These are phyloP conservation scores for Fusarium sororula DNA, from an alignment of 2,329 filamentous ascomycete species.

Conservation along the genomic window DNA sequence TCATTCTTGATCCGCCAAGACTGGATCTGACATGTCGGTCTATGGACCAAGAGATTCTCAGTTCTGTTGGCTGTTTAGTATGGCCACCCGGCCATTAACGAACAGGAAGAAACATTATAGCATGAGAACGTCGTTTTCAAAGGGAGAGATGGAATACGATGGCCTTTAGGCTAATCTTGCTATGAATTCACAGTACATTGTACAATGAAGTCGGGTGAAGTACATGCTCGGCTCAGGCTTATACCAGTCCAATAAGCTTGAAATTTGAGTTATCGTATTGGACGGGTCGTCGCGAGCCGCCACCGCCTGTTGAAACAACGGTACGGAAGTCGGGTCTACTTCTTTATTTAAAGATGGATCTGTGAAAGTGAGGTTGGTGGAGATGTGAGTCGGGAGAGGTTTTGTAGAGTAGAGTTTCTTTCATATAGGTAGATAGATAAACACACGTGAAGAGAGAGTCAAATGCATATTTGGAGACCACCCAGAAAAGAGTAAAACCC, in stretches of 20 bases:
- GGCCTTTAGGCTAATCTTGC: background rate
- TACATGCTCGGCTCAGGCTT: background rate
- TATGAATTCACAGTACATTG: background rate
- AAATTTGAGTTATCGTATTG: background rate
- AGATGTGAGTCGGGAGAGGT: background rate
- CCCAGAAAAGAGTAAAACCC: conserved; percentile 10
- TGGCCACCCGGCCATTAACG: conserved; percentile 6
- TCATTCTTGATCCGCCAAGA: conserved; percentile 5
- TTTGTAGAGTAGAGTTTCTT: background rate
- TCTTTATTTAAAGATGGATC: background rate
- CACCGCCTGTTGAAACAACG: conserved; percentile 30
- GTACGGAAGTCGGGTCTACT: conserved; percentile 9
- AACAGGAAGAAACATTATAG: background rate
- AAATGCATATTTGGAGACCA: background rate
- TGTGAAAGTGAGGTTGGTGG: background rate
- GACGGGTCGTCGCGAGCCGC: conserved; percentile 4
- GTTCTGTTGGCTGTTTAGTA: background rate
- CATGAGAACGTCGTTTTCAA: background rate
- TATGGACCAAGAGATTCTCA: background rate
- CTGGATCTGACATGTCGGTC: conserved; percentile 10
- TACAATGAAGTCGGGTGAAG: background rate
- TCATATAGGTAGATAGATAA: background rate
- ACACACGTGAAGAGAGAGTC: background rate
- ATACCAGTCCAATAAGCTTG: background rate
- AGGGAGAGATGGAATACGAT: background rate